These are phyloP conservation scores for Fusarium metavorans DNA, from an alignment of 2,329 filamentous ascomycete species.

Conservation along the genomic window DNA sequence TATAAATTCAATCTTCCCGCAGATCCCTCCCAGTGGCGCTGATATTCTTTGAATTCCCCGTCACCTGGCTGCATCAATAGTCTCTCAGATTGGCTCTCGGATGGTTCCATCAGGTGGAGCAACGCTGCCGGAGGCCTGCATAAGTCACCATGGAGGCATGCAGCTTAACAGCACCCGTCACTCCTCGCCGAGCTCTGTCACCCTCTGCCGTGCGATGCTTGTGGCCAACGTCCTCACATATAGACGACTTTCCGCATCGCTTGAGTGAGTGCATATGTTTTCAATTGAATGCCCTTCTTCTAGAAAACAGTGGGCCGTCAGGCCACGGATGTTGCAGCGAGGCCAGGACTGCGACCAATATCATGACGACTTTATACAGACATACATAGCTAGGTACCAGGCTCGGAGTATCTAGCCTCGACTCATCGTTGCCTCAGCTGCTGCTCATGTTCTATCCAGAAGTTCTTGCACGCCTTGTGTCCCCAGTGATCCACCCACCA, in stretches of 20 bases:
- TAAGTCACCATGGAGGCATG: slow-evolving; percentile 8
- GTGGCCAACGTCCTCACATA: neutral
- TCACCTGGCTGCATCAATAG: slow-evolving; percentile 9
- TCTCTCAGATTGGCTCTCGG: slow-evolving; percentile 20
- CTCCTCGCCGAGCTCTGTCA: slow-evolving; percentile 5
- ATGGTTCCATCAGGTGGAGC: slow-evolving; percentile 23
- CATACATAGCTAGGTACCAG: neutral
- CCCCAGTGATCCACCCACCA: slow-evolving; percentile 97
- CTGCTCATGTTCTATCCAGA: slow-evolving; percentile 84
- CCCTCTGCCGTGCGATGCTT: slow-evolving; percentile 9
- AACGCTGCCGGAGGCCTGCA: slow-evolving; percentile 18
- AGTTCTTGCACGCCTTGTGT: slow-evolving; percentile 81
- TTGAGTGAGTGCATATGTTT: neutral
- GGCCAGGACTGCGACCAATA: neutral
- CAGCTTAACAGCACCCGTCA: slow-evolving; percentile 16
- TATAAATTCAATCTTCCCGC: neutral
- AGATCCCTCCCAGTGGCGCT: slow-evolving; percentile 2
- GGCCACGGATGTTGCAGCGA: neutral
- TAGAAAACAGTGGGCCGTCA: neutral
- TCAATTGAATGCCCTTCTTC: neutral
- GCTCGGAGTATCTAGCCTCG: neutral
- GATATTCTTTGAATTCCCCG: slow-evolving; percentile 8
- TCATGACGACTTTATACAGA: neutral
- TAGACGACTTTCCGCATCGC: neutral
- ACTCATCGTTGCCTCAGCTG: slow-evolving; percentile 74